phyloP scores from a whole-genome alignment of 305 asterid genomes.

The Rubia tinctorum region DNA sequence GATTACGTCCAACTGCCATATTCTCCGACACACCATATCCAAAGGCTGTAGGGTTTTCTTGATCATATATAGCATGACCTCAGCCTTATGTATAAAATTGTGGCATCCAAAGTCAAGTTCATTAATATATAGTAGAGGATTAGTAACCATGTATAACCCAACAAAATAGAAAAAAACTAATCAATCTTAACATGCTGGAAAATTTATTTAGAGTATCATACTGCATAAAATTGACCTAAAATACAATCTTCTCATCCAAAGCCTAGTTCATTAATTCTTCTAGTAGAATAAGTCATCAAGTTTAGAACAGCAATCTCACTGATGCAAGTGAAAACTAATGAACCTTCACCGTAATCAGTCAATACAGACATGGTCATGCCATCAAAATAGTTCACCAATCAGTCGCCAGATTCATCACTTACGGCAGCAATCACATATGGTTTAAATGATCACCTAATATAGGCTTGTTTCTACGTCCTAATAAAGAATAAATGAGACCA shows the following conservation, averaged over 20 bases:
- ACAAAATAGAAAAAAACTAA: background rate
- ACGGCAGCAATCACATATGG: background rate
- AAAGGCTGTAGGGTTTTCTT: background rate
- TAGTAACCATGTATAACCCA: background rate
- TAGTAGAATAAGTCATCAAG: background rate
- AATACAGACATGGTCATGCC: background rate
- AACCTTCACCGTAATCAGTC: background rate
- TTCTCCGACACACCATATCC: background rate
- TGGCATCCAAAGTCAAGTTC: background rate
- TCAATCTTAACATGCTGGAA: background rate
- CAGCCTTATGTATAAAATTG: background rate
- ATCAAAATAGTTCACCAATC: background rate
- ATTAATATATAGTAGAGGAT: background rate
- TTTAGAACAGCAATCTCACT: background rate
- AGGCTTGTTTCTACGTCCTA: background rate
- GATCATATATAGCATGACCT: background rate
- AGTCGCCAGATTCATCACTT: background rate
- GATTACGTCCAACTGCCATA: background rate
- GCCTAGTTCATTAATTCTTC: constrained; percentile 1
- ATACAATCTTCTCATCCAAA: background rate
- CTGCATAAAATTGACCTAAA: background rate
- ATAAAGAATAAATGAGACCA: background rate
- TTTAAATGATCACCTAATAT: background rate
- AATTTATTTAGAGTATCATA: background rate
- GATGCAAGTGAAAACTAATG: background rate